Percentiles rank a stretch among this genome's conserved stretches.
These are phyloP conservation scores for Botrytis fabae DNA, from an alignment of 2,329 filamentous ascomycete genomes.

Conservation along the genomic window DNA sequence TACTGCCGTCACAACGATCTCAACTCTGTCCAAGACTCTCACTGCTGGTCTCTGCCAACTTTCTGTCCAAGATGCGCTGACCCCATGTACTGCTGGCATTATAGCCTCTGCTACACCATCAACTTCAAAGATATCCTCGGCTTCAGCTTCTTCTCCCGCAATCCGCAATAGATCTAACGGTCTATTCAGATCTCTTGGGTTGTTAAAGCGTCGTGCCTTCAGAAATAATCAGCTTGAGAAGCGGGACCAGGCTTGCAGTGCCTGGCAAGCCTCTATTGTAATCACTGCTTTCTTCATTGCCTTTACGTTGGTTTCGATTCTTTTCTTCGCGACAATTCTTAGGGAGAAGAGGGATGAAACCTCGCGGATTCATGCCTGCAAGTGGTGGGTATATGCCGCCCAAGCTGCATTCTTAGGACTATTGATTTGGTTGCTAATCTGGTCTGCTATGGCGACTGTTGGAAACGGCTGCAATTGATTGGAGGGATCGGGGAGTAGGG, in stretches of 20 bases:
- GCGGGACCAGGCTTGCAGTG: not conserved
- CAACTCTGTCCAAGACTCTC: not conserved
- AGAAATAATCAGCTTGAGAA: not conserved
- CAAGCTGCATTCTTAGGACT: not conserved
- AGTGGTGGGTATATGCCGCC: not conserved
- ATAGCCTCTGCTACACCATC: not conserved
- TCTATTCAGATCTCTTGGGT: not conserved
- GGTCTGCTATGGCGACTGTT: not conserved
- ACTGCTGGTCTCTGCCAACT: not conserved
- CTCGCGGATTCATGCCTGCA: not conserved
- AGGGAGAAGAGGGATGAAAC: not conserved
- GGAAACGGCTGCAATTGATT: constrained; percentile 3
- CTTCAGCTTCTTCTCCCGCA: not conserved
- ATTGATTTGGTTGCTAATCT: not conserved
- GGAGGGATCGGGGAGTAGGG: not conserved
- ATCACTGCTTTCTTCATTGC: constrained; percentile 2
- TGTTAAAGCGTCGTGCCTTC: not conserved
- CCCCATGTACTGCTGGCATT: not conserved
- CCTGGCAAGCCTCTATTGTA: not conserved
- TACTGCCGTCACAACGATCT: not conserved
- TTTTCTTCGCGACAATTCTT: not conserved
- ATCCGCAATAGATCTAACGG: not conserved
- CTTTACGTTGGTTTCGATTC: not conserved
- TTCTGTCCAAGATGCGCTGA: not conserved
- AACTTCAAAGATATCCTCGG: not conserved